These are phyloP conservation scores for Penicillium robsamsonii DNA, from an alignment of 495 filamentous ascomycete genomes.

Conservation along the genomic window DNA sequence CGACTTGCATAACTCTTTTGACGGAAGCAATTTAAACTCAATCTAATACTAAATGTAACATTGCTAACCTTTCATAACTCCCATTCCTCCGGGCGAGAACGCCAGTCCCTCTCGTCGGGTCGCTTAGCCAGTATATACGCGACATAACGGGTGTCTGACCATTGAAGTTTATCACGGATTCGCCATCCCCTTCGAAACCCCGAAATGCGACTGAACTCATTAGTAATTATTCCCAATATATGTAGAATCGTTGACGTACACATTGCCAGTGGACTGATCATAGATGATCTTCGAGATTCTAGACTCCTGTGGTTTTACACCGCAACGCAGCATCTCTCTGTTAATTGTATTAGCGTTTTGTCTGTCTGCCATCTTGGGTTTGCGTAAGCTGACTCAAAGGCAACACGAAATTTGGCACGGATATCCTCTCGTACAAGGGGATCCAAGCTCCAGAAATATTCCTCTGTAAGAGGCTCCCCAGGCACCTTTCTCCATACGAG, in stretches of 20 bases:
- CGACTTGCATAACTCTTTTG: background rate
- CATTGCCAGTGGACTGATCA: slow-evolving; percentile 16
- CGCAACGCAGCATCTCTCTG: slow-evolving; percentile 15
- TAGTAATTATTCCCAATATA: slow-evolving; percentile 11
- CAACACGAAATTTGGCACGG: slow-evolving; percentile 15
- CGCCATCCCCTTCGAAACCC: slow-evolving; percentile 20
- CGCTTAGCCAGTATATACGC: slow-evolving; percentile 14
- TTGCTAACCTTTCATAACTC: slow-evolving; percentile 2
- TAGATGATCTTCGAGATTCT: slow-evolving; percentile 22
- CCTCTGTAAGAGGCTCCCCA: slow-evolving; percentile 17
- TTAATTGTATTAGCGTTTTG: slow-evolving; percentile 11
- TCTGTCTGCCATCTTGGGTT: slow-evolving; percentile 4
- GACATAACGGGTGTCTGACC: slow-evolving; percentile 17
- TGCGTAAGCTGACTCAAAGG: slow-evolving; percentile 17
- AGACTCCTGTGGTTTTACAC: slow-evolving; percentile 6
- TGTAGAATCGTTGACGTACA: slow-evolving; percentile 14
- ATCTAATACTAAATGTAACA: background rate
- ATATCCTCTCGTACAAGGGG: slow-evolving; percentile 8
- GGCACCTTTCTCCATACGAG: slow-evolving; percentile 24
- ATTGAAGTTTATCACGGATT: slow-evolving; percentile 14
- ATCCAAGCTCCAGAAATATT: slow-evolving; percentile 24
- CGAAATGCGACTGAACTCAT: slow-evolving; percentile 19
- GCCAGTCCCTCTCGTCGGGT: slow-evolving; percentile 11
- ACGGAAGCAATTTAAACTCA: background rate
- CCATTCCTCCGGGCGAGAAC: slow-evolving; percentile 9